Evolutionary conservation across 257 asterid genomes (phyloP).

Genomic region (Scutellaria galericulata): DNA sequence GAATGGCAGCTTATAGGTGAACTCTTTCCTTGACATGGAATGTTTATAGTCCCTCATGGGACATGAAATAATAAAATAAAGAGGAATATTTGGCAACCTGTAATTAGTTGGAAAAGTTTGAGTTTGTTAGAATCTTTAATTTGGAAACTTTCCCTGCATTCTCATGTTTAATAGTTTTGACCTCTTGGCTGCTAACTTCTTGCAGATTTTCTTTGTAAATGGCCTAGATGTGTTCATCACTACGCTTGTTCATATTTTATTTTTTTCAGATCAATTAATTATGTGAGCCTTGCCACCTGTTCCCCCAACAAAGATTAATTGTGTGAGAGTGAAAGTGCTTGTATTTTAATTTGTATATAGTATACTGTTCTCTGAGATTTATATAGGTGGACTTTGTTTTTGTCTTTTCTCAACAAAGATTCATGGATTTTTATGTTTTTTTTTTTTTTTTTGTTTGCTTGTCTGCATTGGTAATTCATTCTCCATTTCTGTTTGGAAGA

Average conservation of each 20-base stretch:
- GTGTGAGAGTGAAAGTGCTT: constrained; percentile 16
- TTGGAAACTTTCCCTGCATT: neutral
- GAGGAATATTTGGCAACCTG: constrained; percentile 27
- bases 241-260: constrained; percentile 18
- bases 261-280: neutral
- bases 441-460: constrained; percentile 2
- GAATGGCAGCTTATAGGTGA: neutral
- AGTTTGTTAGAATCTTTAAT: constrained; percentile 22
- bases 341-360: neutral
- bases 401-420: constrained; percentile 15
- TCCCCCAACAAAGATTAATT: neutral
- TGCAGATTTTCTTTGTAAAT: constrained; percentile 14
- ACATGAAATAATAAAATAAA: constrained; percentile 14
- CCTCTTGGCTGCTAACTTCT: constrained; percentile 22
- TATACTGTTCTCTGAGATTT: neutral
- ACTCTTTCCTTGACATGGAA: constrained; percentile 12
- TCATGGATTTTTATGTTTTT: neutral
- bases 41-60: constrained; percentile 14
- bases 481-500: constrained; percentile 50
- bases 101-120: constrained; percentile 12
- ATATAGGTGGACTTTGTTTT: constrained; percentile 21
- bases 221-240: constrained; percentile 16
- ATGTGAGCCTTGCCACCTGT: constrained; percentile 3
- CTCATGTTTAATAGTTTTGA: constrained; percentile 19
- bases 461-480: constrained; percentile 37